Evolutionary conservation across 2,329 filamentous ascomycete species (phyloP), one percentile per base, ranked within the genome.

Genomic region (Botrytis paeoniae): DNA sequence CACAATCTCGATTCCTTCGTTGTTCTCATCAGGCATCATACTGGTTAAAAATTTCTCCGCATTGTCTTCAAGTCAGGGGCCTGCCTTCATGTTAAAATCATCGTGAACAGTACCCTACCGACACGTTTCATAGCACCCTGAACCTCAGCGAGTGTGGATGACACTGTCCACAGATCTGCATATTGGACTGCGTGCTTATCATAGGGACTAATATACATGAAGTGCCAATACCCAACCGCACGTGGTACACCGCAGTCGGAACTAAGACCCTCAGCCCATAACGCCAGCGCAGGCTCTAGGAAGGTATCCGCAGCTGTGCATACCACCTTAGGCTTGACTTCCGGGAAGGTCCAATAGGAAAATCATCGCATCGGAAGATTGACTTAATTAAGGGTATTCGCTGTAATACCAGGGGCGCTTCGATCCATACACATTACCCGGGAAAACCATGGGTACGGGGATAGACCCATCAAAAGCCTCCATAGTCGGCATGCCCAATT

Each of bases 401-500:
- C 37, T 75, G 71, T 73, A 78, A 71, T 75, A 80, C 80, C 80
- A 81, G 59, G 80, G 80, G 71, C 73, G 75, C 43, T 73, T 74
- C 18, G 59, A 73, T 45, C 76, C 79, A 74, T 81, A 81, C 51
- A 73, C 78, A 70, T 84, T 82, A 25, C 86, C 88, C 20, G 92
- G 91, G 75, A 85, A 82, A 78, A 85, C 79, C 84, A 93, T 91
- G 1, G 92, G 92, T 32, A 92, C 84, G 51, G 90, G 90, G 45
- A 93, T 81, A 12, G 81, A 82, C 16, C 82, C 84, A 43, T 84
- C 80, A 79, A 93, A 93, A 45, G 78, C 82, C 8, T 82, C 9
- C 81, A 81, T 73, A 80, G 78, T 62, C 78, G 75, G 73, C 54
- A 73, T 70, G 25, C 29, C 66, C 51, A 32, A 57, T 57, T 66